These are phyloP conservation scores for Leccinum subrobustum DNA, from an alignment of 1,284 basidiomycete genomes.

Conservation along the genomic window DNA sequence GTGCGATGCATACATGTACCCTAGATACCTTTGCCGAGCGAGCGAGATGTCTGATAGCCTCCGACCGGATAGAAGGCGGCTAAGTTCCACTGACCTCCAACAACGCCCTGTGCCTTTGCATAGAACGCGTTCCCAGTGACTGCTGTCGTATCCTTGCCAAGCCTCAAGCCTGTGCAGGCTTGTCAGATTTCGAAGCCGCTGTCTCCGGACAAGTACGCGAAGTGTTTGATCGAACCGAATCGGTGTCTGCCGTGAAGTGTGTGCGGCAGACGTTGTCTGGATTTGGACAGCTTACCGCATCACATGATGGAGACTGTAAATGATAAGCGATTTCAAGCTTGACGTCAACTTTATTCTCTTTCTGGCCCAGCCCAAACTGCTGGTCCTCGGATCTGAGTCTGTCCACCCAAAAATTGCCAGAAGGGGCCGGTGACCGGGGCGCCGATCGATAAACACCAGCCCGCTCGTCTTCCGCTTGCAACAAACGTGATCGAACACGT, in stretches of 20 bases:
- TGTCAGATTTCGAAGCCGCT: conserved; percentile 1
- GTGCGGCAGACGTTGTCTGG: not conserved
- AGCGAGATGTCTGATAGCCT: not conserved
- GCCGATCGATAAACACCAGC: conserved; percentile 33
- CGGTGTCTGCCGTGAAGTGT: conserved; percentile 10
- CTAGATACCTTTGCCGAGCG: not conserved
- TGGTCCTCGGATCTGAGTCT: conserved; percentile 29
- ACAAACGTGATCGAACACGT: conserved; percentile 13
- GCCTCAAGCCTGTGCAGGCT: not conserved
- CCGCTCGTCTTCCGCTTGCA: conserved; percentile 9
- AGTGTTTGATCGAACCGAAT: conserved; percentile 23
- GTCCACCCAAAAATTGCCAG: not conserved
- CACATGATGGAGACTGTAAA: conserved; percentile 12
- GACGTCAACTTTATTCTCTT: conserved; percentile 20
- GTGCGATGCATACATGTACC: not conserved
- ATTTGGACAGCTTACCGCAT: conserved; percentile 10
- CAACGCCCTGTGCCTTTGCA: not conserved
- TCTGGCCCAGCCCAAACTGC: conserved; percentile 1
- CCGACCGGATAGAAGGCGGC: not conserved
- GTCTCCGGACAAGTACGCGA: conserved; percentile 12
- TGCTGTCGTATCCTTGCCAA: not conserved
- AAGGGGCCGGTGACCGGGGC: conserved; percentile 19
- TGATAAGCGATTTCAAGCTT: conserved; percentile 20
- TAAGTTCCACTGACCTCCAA: not conserved
- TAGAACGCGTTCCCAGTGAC: conserved; percentile 1